Evolutionary conservation across 805 yeast genomes (phyloP).

Genomic region (Saturnispora serradocipensis): DNA sequence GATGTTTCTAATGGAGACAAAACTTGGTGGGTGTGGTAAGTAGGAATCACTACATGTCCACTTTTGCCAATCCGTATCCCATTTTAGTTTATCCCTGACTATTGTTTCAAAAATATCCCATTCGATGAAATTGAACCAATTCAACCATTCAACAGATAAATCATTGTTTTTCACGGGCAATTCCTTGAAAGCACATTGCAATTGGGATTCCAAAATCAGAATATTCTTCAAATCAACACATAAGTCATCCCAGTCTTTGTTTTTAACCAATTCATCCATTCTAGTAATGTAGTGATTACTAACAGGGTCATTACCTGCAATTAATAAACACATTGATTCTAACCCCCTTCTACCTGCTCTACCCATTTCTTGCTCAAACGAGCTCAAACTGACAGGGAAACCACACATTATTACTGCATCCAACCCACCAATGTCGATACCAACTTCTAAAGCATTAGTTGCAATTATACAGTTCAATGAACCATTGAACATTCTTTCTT

Average conservation of each 20-base stretch:
- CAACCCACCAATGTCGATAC: conserved; percentile 87
- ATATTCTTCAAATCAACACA: conserved; percentile 53
- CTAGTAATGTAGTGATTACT: conserved; percentile 77
- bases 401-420: conserved; percentile 93
- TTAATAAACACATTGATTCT: conserved; percentile 78
- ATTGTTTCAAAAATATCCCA: conserved; percentile 18
- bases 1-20: conserved; percentile 72
- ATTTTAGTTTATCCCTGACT: conserved; percentile 28
- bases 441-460: conserved; percentile 91
- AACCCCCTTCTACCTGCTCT: conserved; percentile 86
- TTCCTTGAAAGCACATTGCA: conserved; percentile 78
- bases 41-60: conserved; percentile 50
- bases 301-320: conserved; percentile 75
- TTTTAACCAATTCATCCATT: conserved; percentile 47
- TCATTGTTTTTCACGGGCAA: conserved; percentile 44
- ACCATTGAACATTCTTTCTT: conserved; percentile 84
- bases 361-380: conserved; percentile 92
- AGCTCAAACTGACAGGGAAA: conserved; percentile 79
- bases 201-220: conserved; percentile 65
- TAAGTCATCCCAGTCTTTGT: conserved; percentile 44
- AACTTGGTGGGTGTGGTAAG: conserved; percentile 73
- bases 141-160: conserved; percentile 14
- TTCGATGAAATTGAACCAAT: conserved; percentile 13
- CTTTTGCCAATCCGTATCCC: conserved; percentile 34
- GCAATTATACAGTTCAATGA: conserved; percentile 79